Evolutionary conservation across 163 green algal genomes (phyloP), one percentile per base, ranked within the genome.

Genomic region (Scenedesmus sp.): DNA sequence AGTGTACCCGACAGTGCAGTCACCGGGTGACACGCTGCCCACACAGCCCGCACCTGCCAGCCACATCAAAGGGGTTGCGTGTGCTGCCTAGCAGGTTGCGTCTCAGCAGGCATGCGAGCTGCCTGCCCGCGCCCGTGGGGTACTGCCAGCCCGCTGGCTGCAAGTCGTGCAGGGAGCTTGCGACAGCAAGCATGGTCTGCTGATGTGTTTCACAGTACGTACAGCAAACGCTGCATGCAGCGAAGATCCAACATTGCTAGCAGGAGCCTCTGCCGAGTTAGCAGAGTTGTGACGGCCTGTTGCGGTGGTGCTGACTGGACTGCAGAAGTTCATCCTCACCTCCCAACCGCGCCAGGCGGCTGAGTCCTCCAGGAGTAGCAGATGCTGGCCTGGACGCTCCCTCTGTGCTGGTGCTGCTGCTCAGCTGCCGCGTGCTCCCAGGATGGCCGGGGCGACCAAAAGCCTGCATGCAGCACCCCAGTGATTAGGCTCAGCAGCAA

Each of bases 21-120:
- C 34, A 46, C 34, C 34, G 34, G 34, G 34, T 46, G 34, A 46
- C 34, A 46, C 34, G 34, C 10, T 46, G 9, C 10, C 10, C 20
- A 13, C 20, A 13, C 10, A 34, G 7, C 84, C 59, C 56, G 13
- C 57, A 88, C 84, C 84, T 88, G n/a, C 26, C 85, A 66, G 92
- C 85, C 56, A 94, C 92, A 60, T 94, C 92, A 88, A 88, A 90
- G 46, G 92, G 92, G 87, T 94, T 94, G 76, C 92, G 87, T 20
- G 92, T 86, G 55, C 89, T 82, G 16, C 26, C 64, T 15, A 92
- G 86, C 52, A 93, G 13, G 3, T 92, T 87, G 1, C 92, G 60
- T 10, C 20, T 23, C 12, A 92, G 16, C 23, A 89, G 64, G 67
- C 46, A 8, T 3, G 7, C 16, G 16, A 73, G 85, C 86, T 90